phyloP scores from a whole-genome alignment of 441 rosid species.

The Daphne laureola region DNA sequence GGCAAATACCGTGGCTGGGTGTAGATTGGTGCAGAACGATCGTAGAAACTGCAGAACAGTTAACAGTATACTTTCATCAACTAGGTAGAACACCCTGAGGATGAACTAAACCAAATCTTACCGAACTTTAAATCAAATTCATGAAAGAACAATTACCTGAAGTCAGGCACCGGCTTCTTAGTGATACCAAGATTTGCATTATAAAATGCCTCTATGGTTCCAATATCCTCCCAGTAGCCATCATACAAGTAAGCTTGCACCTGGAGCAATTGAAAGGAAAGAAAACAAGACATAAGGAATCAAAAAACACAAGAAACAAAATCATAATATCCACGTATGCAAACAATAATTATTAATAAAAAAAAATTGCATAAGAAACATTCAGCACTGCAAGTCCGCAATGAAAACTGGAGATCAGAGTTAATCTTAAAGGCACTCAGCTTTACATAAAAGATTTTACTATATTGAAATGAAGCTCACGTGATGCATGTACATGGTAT shows the following conservation, averaged over 20 bases:
- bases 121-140: too few relatives aligned
- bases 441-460: too few relatives aligned
- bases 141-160: slow-evolving; percentile 42
- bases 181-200: slow-evolving; percentile 94
- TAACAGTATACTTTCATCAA: neutral
- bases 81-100: too few relatives aligned
- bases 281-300: neutral
- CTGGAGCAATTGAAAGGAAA: slow-evolving; percentile 22
- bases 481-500: too few relatives aligned
- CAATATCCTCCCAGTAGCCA: slow-evolving; percentile 98
- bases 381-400: too few relatives aligned
- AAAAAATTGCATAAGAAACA: too few relatives aligned
- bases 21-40: slow-evolving; percentile 92
- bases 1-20: slow-evolving; percentile 95
- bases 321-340: too few relatives aligned
- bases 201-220: slow-evolving; percentile 94
- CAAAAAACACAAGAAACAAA: neutral
- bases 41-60: slow-evolving; percentile 61
- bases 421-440: too few relatives aligned
- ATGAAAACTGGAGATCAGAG: too few relatives aligned
- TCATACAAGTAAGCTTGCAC: slow-evolving; percentile 96
- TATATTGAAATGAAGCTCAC: too few relatives aligned
- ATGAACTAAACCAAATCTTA: too few relatives aligned
- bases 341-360: too few relatives aligned
- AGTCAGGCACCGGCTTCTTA: slow-evolving; percentile 91